Base-by-base conservation (phyloP, 352 stramenopile species). In the Pythium scleroteichum region DNA sequence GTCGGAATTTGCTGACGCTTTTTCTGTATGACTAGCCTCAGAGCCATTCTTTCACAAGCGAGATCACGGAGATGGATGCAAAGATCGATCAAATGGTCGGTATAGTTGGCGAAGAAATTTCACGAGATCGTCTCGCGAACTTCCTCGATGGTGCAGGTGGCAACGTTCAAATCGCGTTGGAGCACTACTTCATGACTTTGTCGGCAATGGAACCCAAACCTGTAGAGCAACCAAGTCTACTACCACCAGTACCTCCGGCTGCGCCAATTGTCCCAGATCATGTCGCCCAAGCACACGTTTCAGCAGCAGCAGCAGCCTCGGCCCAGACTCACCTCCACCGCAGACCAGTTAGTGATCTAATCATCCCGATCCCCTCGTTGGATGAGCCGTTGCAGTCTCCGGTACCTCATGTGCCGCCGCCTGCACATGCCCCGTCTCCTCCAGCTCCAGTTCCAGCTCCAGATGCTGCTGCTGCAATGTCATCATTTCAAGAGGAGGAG, bases 181-280 rank as follows among this genome's bases (percentile, higher is more conserved):
- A 95, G 61, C 86, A 95, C 60, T 95, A 94, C 74, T 95, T 95
- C 45, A 95, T 95, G 86, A 92, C 72, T 39, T 51, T 90, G 26
- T 89, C 81, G 12, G 78, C 58, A 6, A 27, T 71, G 17, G 71
- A 88, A 41, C 48, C 53, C 22, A 53, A 24, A n/a, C 22, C 62
- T 16, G 16, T 35, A 2, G 44, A 53, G 14, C 52, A 17, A 2
- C 44, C 50, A 16, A 39, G 16, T 8, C 19, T 45, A 17, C 38
- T 63, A 4, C 45, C 12, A 33, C 53, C 33, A 29, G 45, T 45
- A 29, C 38, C 40, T 65, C 52, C 53, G 5, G 46, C 53, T 27
- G 23, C 23, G 3, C 16, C 26, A 19, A 33, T 53, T 10, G 9
- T 33, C 14, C 14, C 48, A 0, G 60, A 62, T 2, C 5, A 39